Evolutionary conservation across 2,329 filamentous ascomycete genomes (phyloP).

Genomic region (Diaporthe sp.): DNA sequence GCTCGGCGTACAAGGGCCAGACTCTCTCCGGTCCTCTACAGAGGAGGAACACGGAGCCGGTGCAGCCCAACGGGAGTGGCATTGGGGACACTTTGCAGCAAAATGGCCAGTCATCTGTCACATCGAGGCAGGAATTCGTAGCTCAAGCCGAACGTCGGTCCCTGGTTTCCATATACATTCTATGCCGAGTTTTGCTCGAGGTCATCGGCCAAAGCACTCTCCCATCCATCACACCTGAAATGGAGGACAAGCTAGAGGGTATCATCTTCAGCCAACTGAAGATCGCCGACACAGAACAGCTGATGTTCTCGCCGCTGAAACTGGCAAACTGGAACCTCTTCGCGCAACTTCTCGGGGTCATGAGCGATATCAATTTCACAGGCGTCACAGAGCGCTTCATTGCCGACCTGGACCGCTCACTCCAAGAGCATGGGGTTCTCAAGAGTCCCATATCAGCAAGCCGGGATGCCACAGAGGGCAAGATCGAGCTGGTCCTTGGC

Average conservation of each 20-base stretch:
- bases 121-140: conserved; percentile 75
- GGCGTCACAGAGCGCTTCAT: conserved; percentile 87
- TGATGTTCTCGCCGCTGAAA: conserved; percentile 81
- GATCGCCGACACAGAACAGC: conserved; percentile 84
- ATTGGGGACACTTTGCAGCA: conserved; percentile 44
- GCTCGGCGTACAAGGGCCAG: conserved; percentile 42
- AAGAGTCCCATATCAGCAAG: conserved; percentile 70
- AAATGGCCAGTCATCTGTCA: conserved; percentile 52
- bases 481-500: conserved; percentile 86
- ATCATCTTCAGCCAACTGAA: conserved; percentile 98
- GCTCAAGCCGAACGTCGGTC: conserved; percentile 88
- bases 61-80: conserved; percentile 53
- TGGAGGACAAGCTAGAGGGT: conserved; percentile 92
- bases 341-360: conserved; percentile 90
- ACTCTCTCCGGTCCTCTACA: conserved; percentile 59
- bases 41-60: conserved; percentile 80
- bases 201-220: conserved; percentile 92
- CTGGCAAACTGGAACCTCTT: conserved; percentile 97
- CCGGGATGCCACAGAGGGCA: conserved; percentile 78
- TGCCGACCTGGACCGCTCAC: conserved; percentile 79
- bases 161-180: conserved; percentile 93
- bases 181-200: conserved; percentile 93
- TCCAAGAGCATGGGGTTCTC: conserved; percentile 76
- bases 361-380: conserved; percentile 92
- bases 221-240: conserved; percentile 84